A percentile compares a stretch with the other conserved stretches of the same genome.
Evolutionary conservation across 495 filamentous ascomycete species (phyloP).

Genomic region (Rostrohypoxylon terebratum): DNA sequence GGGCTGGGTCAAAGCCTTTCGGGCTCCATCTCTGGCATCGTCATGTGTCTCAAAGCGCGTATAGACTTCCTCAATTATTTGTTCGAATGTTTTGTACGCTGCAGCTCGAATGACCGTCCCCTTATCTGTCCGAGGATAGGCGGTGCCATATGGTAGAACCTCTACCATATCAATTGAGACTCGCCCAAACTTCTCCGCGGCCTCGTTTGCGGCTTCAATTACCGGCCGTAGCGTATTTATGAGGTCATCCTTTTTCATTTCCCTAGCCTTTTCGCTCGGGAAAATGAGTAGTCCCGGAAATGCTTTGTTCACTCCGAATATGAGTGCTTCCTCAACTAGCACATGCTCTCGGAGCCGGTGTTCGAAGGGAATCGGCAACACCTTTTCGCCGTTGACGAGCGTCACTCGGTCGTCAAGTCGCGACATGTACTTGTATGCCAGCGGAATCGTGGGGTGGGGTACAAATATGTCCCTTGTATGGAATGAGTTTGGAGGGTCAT

Average conservation of each 20-base stretch:
- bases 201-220: conserved; percentile 62
- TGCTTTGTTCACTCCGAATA: conserved; percentile 66
- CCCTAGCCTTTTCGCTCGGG: conserved; percentile 49
- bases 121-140: conserved; percentile 65
- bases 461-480: conserved; percentile 69
- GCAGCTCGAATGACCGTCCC: conserved; percentile 66
- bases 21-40: conserved; percentile 38
- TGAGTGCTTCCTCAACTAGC: conserved; percentile 66
- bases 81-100: conserved; percentile 60
- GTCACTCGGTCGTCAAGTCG: conserved; percentile 69
- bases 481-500: conserved; percentile 45
- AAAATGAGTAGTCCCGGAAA: conserved; percentile 68
- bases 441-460: conserved; percentile 64
- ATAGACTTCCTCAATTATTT: conserved; percentile 64
- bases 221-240: conserved; percentile 61
- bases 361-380: conserved; percentile 69
- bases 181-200: conserved; percentile 65
- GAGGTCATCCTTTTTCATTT: conserved; percentile 53
- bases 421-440: conserved; percentile 69
- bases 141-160: conserved; percentile 54
- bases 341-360: conserved; percentile 64
- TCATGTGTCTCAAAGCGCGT: conserved; percentile 50
- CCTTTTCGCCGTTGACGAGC: conserved; percentile 72
- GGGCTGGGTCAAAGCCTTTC: conserved; percentile 45
- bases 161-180: conserved; percentile 64